A percentile compares a stretch with the other conserved stretches of the same genome.
These are phyloP conservation scores for Metroxylon sagu DNA, from an alignment of 176 grass and related monocot species.

Conservation along the genomic window DNA sequence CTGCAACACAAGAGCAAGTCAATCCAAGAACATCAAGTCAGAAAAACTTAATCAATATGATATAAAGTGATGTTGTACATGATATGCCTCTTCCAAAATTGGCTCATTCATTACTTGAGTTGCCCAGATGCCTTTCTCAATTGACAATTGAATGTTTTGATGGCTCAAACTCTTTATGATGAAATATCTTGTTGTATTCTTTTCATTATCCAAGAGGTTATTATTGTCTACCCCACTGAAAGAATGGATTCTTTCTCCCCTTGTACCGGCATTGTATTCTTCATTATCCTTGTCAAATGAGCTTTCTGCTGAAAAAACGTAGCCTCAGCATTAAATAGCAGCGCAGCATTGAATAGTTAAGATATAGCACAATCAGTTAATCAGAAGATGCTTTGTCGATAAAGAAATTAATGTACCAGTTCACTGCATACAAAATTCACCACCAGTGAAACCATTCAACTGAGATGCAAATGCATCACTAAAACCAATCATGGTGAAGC, in stretches of 20 bases:
- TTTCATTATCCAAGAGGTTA: not conserved
- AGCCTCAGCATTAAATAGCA: not conserved
- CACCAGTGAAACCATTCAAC: too few species aligned
- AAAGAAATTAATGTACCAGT: not conserved
- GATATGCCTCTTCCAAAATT: slow-evolving; percentile 6
- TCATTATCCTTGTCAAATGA: not conserved
- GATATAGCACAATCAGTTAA: not conserved
- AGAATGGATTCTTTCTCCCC: not conserved
- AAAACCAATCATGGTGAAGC: too few species aligned
- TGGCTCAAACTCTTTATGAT: slow-evolving; percentile 12
- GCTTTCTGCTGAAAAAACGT: not conserved
- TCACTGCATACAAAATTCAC: not conserved
- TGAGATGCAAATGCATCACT: too few species aligned
- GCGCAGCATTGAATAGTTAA: not conserved
- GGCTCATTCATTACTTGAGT: slow-evolving; percentile 11
- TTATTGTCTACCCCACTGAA: not conserved
- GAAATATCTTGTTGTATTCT: slow-evolving; percentile 2
- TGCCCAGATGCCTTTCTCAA: slow-evolving; percentile 8
- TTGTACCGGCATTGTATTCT: not conserved
- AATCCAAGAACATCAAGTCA: not conserved
- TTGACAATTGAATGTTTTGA: slow-evolving; percentile 8
- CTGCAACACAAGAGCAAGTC: not conserved
- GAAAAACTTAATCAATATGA: not conserved
- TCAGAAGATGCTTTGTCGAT: not conserved
- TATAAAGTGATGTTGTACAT: not conserved